Base-by-base conservation (phyloP, 1,284 basidiomycete genomes). In the Apiotrichum akiyoshidainum region DNA sequence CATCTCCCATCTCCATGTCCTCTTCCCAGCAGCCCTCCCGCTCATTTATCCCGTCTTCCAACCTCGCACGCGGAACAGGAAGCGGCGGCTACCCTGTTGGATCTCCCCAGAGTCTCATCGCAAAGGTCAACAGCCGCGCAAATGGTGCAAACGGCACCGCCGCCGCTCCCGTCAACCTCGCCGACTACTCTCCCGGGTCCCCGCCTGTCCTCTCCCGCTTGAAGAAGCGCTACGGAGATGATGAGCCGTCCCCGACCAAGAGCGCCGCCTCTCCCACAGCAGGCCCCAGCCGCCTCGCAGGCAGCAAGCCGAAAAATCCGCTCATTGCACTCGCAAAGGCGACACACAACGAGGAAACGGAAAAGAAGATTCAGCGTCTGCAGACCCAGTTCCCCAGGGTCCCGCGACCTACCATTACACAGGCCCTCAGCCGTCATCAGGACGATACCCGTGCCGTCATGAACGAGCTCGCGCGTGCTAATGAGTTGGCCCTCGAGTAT, bases 201-300 rank as follows among this genome's bases (percentile, higher is more conserved):
- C 65, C 68, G 16, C 65, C 49, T 46, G 65, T 53, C 17, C 59
- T 65, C 21, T 63, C 59, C 33, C 59, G 61, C 21, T 48, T 67
- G 53, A 74, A 68, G 60, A 52, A 60, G 35, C 48, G 55, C 19
- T 65, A 61, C 26, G 55, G 52, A 22, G 68, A 65, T 48, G 61
- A 59, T 9, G 39, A 31, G 17, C 37, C 37, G 37, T 55, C 40
- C 40, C 61, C 45, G 17, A 57, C 41, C 22, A 56, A 46, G 49
- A 37, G 51, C 6, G 26, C 31, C 5, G 33, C 46, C 5, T 9
- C 17, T 16, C 14, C 26, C 19, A 13, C 19, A 5, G 45, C 45
- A 26, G 46, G 46, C 13, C 46, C 46, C 46, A 46, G 46, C 26
- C 46, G 46, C 22, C 13, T 17, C 14, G 46, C 26, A 22, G 50